phyloP scores from a whole-genome alignment of 176 grass and related monocot genomes.

The Pontederia crassipes region DNA sequence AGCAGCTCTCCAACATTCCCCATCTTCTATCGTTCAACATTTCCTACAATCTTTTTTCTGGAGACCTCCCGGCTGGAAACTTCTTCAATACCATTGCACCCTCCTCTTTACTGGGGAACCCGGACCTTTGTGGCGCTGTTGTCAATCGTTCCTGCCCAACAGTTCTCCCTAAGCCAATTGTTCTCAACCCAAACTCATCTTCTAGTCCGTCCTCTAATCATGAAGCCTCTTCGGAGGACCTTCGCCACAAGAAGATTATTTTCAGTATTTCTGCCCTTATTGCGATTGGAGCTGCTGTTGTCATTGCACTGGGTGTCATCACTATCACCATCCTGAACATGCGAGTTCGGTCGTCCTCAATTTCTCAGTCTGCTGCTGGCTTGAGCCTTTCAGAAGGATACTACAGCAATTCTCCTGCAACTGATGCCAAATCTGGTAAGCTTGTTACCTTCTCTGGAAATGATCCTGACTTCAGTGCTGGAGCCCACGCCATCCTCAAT shows the following conservation, averaged over 20 bases:
- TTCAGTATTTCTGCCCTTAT: constrained; percentile 84
- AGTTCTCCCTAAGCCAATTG: constrained; percentile 84
- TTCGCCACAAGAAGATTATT: constrained; percentile 86
- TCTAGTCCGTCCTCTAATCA: constrained; percentile 31
- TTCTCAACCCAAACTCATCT: constrained; percentile 87
- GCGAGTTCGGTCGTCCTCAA: constrained; percentile 24
- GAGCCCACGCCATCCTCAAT: constrained; percentile 77
- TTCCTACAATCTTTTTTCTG: constrained; percentile 75
- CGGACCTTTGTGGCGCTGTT: constrained; percentile 44
- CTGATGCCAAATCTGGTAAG: constrained; percentile 73
- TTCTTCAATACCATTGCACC: constrained; percentile 59
- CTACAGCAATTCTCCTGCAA: constrained; percentile 59
- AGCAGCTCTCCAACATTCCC: constrained; percentile 44
- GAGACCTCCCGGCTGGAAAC: constrained; percentile 56
- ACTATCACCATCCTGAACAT: constrained; percentile 75
- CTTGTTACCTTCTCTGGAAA: constrained; percentile 83
- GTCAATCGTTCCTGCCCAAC: constrained; percentile 52
- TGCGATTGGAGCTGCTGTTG: constrained; percentile 58
- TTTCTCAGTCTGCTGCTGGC: constrained; percentile 30
- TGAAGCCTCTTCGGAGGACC: constrained; percentile 18
- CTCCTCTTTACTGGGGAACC: constrained; percentile 47
- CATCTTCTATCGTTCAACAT: constrained; percentile 58
- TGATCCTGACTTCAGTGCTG: constrained; percentile 58
- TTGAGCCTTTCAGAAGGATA: constrained; percentile 65
- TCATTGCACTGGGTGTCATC: constrained; percentile 66